Conservation (phyloP, 179 eudicot species). For the Pouteria campechiana region DNA sequence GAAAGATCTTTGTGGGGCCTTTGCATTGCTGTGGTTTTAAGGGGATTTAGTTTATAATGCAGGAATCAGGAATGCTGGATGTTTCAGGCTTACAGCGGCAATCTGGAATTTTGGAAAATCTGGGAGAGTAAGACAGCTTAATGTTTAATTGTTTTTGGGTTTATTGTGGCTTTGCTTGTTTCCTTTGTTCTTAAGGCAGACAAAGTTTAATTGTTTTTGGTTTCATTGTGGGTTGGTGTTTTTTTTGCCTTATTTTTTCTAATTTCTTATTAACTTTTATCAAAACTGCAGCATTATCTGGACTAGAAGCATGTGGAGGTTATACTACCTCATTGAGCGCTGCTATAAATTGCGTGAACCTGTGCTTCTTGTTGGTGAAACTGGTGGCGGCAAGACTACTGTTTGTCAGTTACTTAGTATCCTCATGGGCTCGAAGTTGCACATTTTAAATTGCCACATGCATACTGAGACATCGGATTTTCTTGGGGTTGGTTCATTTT, state of each 20-base stretch:
- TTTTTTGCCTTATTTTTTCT: background rate
- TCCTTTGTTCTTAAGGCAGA: no score
- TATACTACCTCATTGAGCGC: slow-evolving; percentile 76
- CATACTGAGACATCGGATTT: slow-evolving; percentile 97
- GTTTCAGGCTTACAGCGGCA: slow-evolving; percentile 1
- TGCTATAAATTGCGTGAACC: slow-evolving; percentile 89
- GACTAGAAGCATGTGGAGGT: slow-evolving; percentile 83
- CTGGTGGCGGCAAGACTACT: slow-evolving; percentile 98
- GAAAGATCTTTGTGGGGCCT: background rate
- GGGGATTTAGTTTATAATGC: slow-evolving; percentile 2
- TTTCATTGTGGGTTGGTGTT: background rate
- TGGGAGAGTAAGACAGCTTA: slow-evolving; percentile 33
- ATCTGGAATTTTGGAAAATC: slow-evolving; percentile 6
- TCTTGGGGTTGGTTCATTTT: slow-evolving; percentile 83
- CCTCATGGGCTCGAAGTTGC: slow-evolving; percentile 48
- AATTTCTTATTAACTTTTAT: background rate
- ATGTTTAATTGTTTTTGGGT: no score
- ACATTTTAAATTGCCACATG: slow-evolving; percentile 88
- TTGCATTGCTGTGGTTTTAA: background rate
- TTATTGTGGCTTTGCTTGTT: no score
- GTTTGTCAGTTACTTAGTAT: slow-evolving; percentile 82
- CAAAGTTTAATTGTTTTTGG: no score
- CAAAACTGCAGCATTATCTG: slow-evolving; percentile 55
- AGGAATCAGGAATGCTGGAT: slow-evolving; percentile 13
- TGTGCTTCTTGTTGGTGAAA: slow-evolving; percentile 96